Base-by-base conservation (phyloP, 352 stramenopile species). In the Phytophthora agathidicida region DNA sequence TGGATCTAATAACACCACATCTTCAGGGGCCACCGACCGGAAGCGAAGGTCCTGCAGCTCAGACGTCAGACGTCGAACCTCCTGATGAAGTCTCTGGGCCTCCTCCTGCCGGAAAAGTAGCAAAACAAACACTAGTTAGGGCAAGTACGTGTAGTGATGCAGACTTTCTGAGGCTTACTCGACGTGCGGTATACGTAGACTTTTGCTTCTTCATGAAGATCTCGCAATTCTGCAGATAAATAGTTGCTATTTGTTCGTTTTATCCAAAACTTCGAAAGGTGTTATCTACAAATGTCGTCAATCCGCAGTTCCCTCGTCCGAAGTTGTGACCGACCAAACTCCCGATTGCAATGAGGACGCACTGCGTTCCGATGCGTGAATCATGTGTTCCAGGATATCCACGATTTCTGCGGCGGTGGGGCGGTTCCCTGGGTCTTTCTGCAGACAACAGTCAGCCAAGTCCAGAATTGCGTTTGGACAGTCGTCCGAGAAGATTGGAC, bases 391-490 rank as follows among this genome's bases (percentile, higher is more conserved):
- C 7, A 76, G 50, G 7, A 66, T 73, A 8, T 57, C 59, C 10
- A 75, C 68, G 16, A 83, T 77, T 23, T 83, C 68, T 4, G 64
- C 31, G 1, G 68, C 68, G 3, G 63, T 67, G 26, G 74, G 74
- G 11, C 74, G 74, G 8, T 70, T 44, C 4, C 26, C 26, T 0
- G 70, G 73, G 14, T 80, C 47, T 24, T 59, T 51, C 51, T 71
- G 70, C 16, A 83, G 30, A 20, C 73, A 83, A 10, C 54, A 60
- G 35, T 78, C 67, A 0, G 73, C 73, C 37, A 83, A 9, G 13
- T 80, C 55, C 17, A 80, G 19, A 49, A 83, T 80, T 10, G 42
- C 51, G 33, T 72, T 68, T 3, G 73, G 73, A 56, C 73, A 83
- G 19, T 73, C 49, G 2, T 60, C 42, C 24, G 70, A 64, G 44